Base-by-base conservation (phyloP, 2,329 filamentous ascomycete species). In the Diaporthe sp. region DNA sequence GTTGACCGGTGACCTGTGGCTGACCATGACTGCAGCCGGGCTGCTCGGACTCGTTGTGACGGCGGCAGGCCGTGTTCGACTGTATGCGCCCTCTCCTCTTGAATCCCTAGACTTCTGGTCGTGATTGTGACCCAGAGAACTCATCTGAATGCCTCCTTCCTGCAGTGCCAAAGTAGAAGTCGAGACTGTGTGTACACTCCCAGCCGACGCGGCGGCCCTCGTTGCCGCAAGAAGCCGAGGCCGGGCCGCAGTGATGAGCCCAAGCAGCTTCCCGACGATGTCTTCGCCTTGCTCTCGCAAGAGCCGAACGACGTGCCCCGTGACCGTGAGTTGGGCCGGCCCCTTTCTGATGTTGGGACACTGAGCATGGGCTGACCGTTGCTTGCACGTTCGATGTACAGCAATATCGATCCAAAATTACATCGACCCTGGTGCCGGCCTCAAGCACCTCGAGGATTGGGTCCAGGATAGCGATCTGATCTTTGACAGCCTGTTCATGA, bases 401-500 rank as follows among this genome's bases (percentile, higher is more conserved):
- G 81, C 80, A 50, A 79, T 84, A 35, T 78, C 81, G 5, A 73
- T 86, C 51, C 81, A 84, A 71, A 82, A 82, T 37, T 86, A 84
- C 72, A 85, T 86, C 76, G 84, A 85, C 13, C 86, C 87, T 2
- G 86, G 87, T 2, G 87, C 86, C 9, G 87, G 86, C 8, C 81
- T 89, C 59, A 86, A 84, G 72, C 82, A 85, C 70, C 80, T 88
- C 9, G 85, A 84, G 30, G 86, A 86, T 76, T 81, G 84, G 35
- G 83, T 85, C 44, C 83, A 84, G 66, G 85, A 88, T 75, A 87
- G 86, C 76, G 86, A 87, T 77, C 84, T 84, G 42, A 85, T 87
- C 59, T 87, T 86, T 74, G 86, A 87, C 75, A 84, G 82, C 71
- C 79, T 86, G 51, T 86, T 86, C 74, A 79, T 80, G 72, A 71